Percentiles rank a stretch among this genome's conserved stretches.
These are phyloP conservation scores for Xylaria flabelliformis DNA, from an alignment of 495 filamentous ascomycete species.

Conservation along the genomic window DNA sequence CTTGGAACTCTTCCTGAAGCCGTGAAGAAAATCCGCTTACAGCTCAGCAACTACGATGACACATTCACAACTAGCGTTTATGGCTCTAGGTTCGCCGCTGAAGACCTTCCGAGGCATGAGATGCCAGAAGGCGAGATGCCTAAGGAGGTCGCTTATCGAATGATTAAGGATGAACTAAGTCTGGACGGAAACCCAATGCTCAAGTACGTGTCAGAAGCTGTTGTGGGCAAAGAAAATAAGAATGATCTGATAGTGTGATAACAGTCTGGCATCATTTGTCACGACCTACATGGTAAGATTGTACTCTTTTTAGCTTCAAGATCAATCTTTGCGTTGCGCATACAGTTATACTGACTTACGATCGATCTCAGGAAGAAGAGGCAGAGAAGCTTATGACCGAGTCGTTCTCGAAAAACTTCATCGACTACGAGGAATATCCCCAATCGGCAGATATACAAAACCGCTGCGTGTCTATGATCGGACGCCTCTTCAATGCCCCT, in stretches of 20 bases:
- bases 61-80: slow-evolving; percentile 80
- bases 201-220: slow-evolving; percentile 62
- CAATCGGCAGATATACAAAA: slow-evolving; percentile 90
- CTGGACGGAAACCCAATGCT: slow-evolving; percentile 89
- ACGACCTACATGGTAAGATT: slow-evolving; percentile 80
- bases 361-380: slow-evolving; percentile 73
- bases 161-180: slow-evolving; percentile 94
- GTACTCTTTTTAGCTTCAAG: slow-evolving; percentile 21
- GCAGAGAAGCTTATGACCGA: slow-evolving; percentile 91
- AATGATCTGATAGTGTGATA: slow-evolving; percentile 28
- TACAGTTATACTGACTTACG: slow-evolving; percentile 11
- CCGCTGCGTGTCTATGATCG: slow-evolving; percentile 92
- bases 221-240: slow-evolving; percentile 20
- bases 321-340: slow-evolving; percentile 10
- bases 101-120: slow-evolving; percentile 77
- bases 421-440: slow-evolving; percentile 92
- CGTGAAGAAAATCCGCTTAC: slow-evolving; percentile 55
- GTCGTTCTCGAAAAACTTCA: slow-evolving; percentile 89
- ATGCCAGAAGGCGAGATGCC: slow-evolving; percentile 95
- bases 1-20: slow-evolving; percentile 47
- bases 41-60: slow-evolving; percentile 61
- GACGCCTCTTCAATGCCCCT: slow-evolving; percentile 81
- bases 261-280: slow-evolving; percentile 77
- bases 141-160: slow-evolving; percentile 85
- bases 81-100: slow-evolving; percentile 77